These are phyloP conservation scores for Curvularia sp. DNA, from an alignment of 2,329 filamentous ascomycete species.

Conservation along the genomic window DNA sequence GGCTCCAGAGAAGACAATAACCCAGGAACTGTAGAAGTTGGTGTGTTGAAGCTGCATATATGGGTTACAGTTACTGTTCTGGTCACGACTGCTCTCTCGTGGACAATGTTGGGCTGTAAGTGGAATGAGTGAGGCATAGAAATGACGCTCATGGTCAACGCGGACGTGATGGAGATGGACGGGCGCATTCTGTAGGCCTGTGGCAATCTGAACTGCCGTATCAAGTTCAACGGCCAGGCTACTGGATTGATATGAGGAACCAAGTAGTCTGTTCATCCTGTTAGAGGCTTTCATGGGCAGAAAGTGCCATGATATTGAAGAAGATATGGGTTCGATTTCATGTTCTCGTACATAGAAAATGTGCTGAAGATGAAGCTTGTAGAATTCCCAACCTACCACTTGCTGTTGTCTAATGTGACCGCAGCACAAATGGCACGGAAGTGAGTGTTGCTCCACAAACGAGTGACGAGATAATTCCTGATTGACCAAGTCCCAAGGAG, in stretches of 20 bases:
- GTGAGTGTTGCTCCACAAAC: constrained; percentile 25
- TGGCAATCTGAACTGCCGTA: constrained; percentile 9
- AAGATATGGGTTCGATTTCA: too few relatives aligned
- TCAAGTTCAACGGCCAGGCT: too few relatives aligned
- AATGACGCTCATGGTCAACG: constrained; percentile 34
- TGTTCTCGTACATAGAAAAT: too few relatives aligned
- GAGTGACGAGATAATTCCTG: constrained; percentile 32
- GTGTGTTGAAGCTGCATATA: constrained; percentile 7
- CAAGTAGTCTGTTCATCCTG: too few relatives aligned
- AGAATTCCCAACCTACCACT: too few relatives aligned
- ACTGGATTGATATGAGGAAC: too few relatives aligned
- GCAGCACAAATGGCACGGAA: constrained; percentile 27
- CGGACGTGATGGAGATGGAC: constrained; percentile 33
- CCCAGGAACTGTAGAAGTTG: constrained; percentile 8
- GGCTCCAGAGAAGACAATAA: not conserved
- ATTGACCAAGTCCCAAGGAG: constrained; percentile 32
- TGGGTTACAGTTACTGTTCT: constrained; percentile 31
- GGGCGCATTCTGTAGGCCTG: constrained; percentile 37
- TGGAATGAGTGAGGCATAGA: constrained; percentile 31
- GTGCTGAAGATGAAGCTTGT: too few relatives aligned
- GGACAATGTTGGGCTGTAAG: constrained; percentile 32
- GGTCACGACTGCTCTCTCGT: constrained; percentile 29
- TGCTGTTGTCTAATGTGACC: constrained; percentile 19
- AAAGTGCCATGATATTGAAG: too few relatives aligned
- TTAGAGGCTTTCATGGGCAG: too few relatives aligned